Conservation (phyloP, 2,329 filamentous ascomycete genomes). For the Hymenoscyphus repandus region DNA sequence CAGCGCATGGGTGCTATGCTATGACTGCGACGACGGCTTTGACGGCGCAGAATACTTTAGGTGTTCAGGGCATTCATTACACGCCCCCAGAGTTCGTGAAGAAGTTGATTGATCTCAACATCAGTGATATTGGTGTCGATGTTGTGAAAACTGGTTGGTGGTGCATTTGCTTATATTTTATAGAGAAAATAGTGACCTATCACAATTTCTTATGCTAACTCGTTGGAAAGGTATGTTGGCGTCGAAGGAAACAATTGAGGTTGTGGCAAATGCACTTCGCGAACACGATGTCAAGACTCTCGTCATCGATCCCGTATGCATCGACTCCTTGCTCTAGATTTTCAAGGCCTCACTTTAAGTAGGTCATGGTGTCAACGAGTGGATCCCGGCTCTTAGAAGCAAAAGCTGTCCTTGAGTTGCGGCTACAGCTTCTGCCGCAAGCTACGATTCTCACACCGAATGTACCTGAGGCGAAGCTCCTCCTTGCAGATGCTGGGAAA, state of each 20-base stretch:
- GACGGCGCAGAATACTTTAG: slow-evolving; percentile 91
- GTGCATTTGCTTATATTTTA: neutral
- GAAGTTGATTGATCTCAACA: slow-evolving; percentile 79
- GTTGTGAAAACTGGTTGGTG: slow-evolving; percentile 82
- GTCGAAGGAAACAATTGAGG: slow-evolving; percentile 61
- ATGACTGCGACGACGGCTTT: slow-evolving; percentile 94
- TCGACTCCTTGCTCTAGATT: neutral
- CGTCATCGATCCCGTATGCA: slow-evolving; percentile 68
- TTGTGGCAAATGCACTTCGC: slow-evolving; percentile 60
- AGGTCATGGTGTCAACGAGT: slow-evolving; percentile 93
- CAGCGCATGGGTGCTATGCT: slow-evolving; percentile 87
- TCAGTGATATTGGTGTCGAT: slow-evolving; percentile 81
- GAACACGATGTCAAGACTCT: slow-evolving; percentile 51
- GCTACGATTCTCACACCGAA: slow-evolving; percentile 73
- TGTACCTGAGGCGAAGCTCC: slow-evolving; percentile 65
- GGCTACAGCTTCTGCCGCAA: slow-evolving; percentile 54
- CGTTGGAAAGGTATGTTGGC: slow-evolving; percentile 68
- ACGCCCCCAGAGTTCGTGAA: slow-evolving; percentile 73
- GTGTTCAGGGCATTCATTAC: slow-evolving; percentile 75
- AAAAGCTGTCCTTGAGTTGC: slow-evolving; percentile 57
- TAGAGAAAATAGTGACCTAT: neutral
- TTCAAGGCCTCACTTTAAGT: slow-evolving; percentile 12
- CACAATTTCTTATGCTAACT: slow-evolving; percentile 10
- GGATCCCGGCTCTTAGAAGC: slow-evolving; percentile 63
- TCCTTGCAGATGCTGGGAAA: slow-evolving; percentile 50